Conservation (phyloP, 2,329 filamentous ascomycete genomes). For the Sporothrix luriei region DNA sequence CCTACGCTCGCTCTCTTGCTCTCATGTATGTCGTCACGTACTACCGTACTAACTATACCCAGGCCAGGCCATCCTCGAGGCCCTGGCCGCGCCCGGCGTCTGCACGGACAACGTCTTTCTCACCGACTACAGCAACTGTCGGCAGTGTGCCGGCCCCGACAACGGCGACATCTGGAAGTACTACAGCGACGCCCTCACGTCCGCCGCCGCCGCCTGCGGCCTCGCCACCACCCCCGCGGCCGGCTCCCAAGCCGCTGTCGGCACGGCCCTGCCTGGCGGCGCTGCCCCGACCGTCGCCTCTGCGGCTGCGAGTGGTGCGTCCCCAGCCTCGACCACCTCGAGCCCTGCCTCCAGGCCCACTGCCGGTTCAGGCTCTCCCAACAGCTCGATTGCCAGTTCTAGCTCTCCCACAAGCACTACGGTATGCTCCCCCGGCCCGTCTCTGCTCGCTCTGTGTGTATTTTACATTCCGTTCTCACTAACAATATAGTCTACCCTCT, state of each 20-base stretch:
- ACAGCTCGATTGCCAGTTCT: too few species aligned
- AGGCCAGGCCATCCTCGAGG: slow-evolving; percentile 45
- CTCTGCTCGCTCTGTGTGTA: background rate
- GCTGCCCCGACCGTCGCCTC: background rate
- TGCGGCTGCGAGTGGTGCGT: background rate
- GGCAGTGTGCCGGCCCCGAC: slow-evolving; percentile 46
- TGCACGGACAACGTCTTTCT: slow-evolving; percentile 47
- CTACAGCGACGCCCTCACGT: slow-evolving; percentile 44
- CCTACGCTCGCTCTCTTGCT: background rate
- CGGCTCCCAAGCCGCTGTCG: slow-evolving; percentile 34
- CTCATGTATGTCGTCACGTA: background rate
- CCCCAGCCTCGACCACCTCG: background rate
- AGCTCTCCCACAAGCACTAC: too few species aligned
- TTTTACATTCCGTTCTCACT: background rate
- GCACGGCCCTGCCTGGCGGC: slow-evolving; percentile 1
- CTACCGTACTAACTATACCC: background rate
- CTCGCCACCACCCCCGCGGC: slow-evolving; percentile 37
- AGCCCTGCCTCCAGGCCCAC: background rate
- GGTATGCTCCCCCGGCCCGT: background rate
- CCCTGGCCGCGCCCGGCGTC: slow-evolving; percentile 39
- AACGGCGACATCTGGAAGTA: slow-evolving; percentile 49
- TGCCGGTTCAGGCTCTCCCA: too few species aligned
- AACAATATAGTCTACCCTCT: slow-evolving; percentile 25
- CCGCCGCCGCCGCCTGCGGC: slow-evolving; percentile 40
- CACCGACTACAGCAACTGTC: slow-evolving; percentile 47